These are phyloP conservation scores for Tulasnella sp. DNA, from an alignment of 768 basidiomycete genomes.

Conservation along the genomic window DNA sequence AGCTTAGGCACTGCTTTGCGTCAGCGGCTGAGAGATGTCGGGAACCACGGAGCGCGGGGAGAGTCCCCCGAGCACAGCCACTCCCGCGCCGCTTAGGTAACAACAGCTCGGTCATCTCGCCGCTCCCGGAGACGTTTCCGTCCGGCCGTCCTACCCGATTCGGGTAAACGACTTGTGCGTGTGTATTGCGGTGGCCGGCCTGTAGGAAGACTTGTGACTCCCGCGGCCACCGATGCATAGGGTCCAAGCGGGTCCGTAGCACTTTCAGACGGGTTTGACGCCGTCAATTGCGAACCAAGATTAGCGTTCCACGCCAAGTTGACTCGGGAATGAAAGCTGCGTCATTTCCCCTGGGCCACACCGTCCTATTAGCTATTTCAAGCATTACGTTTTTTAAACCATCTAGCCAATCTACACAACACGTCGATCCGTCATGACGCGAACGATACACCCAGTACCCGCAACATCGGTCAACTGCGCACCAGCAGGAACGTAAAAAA, in stretches of 20 bases:
- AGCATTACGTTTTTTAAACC: not conserved
- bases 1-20: not conserved
- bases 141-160: not conserved
- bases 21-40: too few species aligned
- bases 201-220: not conserved
- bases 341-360: not conserved
- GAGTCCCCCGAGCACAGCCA: not conserved
- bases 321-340: not conserved
- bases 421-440: slow-evolving; percentile 66
- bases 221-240: not conserved
- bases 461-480: slow-evolving; percentile 82
- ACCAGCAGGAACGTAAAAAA: not conserved
- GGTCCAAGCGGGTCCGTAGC: not conserved
- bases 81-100: not conserved
- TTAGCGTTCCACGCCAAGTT: too few species aligned
- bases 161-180: not conserved
- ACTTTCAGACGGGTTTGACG: not conserved
- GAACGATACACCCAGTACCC: slow-evolving; percentile 90
- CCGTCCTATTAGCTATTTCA: not conserved
- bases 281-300: not conserved
- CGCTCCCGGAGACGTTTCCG: not conserved
- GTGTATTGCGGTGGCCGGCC: not conserved
- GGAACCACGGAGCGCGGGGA: not conserved
- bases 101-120: not conserved
- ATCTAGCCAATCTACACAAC: slow-evolving; percentile 36